Base-by-base conservation (phyloP, 352 stramenopile species). In the Phytophthora melonis region DNA sequence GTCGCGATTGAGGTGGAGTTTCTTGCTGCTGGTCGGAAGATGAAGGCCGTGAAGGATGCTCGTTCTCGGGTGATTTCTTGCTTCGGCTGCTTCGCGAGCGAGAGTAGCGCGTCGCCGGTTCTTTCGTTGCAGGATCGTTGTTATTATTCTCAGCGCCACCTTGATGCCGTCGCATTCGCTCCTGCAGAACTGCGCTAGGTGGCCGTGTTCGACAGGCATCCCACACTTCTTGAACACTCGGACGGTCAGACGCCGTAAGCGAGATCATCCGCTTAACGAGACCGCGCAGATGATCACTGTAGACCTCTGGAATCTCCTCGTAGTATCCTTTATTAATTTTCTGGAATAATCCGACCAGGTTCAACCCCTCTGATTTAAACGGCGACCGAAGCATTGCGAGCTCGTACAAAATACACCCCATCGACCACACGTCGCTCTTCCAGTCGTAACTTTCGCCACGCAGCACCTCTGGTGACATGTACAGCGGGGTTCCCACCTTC, bases 361-460 rank as follows among this genome's bases (percentile, higher is more conserved):
- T 97, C 21, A 98, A 79, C 0, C 92, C 93, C 66, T 98, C 93
- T 6, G 85, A 87, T 66, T 98, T 99, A 74, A 99, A 99, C 13
- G 97, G 97, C 19, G 94, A 98, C 3, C 89, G 86, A 13, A 98
- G 86, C 91, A 97, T 97, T 6, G 93, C 93, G 4, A 99, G 82
- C 75, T 99, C 97, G 75, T 99, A 99, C 30, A 99, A 82, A 56
- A 99, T 93, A 68, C 97, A 99, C 3, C 97, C 97, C 41, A 99
- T 84, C 34, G 82, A 96, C 97, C 97, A 99, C 3, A 99, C 91
- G 73, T 99, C 97, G 63, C 88, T 97, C 73, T 98, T 99, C 91
- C 91, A 98, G 69, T 98, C 93, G 74, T 99, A 99, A 23, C 92
- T 91, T 58, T 97, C 88, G 16, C 96, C 96, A 3, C 92, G 87